Evolutionary conservation across 169 alveolate genomes (phyloP), one percentile per base, ranked within the genome.

Genomic region (Plasmodium malariae): DNA sequence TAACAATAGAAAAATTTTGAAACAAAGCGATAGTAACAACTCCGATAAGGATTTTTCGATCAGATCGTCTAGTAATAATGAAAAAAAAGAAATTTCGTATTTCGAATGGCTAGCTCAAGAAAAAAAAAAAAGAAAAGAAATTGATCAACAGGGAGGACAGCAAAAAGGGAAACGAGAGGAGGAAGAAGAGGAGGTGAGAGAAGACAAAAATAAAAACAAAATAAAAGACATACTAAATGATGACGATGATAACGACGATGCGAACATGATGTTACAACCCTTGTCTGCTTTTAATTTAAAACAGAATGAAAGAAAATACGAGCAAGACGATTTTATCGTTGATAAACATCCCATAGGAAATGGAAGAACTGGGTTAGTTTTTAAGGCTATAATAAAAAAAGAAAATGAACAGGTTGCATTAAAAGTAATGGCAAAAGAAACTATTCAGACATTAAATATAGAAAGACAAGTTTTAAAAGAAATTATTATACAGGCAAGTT

Each of bases 401-500:
- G 90, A 67, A 49, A 80, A 80, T 60, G 57, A 67, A 14, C 7
- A 80, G 2, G 90, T 80, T 3, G 90, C 90, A 11, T 55, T 80
- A 14, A 80, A 80, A 21, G 90, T 80, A 24, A 80, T 80, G 90
- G 80, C 90, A 14, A 80, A 80, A 45, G 90, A 80, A 14, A 80
- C 90, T 11, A 80, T 80, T 43, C 24, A 17, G 1, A 30, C 90
- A 2, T 17, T 80, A 54, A 80, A 80, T 36, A 80, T 80, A 37
- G 90, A 80, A 70, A 49, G 90, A 51, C 95, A 94, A 71, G 93
- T 97, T 11, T 91, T 97, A 59, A 94, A 98, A 87, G 99, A 97
- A 92, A 96, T 97, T 2, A 98, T 96, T 85, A 96, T 97, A 12
- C 97, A 96, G 71, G 93, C 97, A 19, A 96, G 95, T 69, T 94